Conservation (phyloP, 2,329 filamentous ascomycete species). For the Mycosphaerella arachidis region DNA sequence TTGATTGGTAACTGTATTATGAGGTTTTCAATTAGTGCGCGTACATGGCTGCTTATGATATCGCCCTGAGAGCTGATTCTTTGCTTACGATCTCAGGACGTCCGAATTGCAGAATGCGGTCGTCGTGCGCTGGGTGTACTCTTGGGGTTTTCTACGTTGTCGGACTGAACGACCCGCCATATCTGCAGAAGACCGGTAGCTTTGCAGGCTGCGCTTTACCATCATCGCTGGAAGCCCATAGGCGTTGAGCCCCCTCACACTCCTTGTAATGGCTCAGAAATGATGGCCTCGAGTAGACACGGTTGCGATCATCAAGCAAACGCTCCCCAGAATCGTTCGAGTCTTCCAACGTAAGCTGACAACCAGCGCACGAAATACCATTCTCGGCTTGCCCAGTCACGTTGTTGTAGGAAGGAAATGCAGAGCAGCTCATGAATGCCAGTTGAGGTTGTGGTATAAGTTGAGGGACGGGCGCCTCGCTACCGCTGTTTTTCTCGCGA, state of each 20-base stretch:
- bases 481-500: not conserved
- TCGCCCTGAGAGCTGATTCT: too few species aligned
- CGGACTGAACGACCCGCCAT: not conserved
- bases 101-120: not conserved
- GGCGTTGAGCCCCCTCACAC: not conserved
- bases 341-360: constrained; percentile 1
- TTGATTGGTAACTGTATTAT: too few species aligned
- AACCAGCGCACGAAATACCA: constrained; percentile 2
- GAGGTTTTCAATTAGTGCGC: too few species aligned
- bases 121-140: not conserved
- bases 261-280: constrained; percentile 2
- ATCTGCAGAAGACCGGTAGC: not conserved
- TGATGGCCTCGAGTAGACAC: constrained; percentile 1
- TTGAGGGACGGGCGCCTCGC: not conserved
- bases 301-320: not conserved
- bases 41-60: too few species aligned
- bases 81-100: too few species aligned
- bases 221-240: constrained; percentile 1
- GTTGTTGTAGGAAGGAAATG: not conserved
- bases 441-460: not conserved
- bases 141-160: not conserved
- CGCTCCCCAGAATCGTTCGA: not conserved
- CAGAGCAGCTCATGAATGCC: not conserved
- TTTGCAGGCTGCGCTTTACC: not conserved
- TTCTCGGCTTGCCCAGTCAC: not conserved